These are phyloP conservation scores for Sphagnurus paluster DNA, from an alignment of 1,284 basidiomycete genomes.

Conservation along the genomic window DNA sequence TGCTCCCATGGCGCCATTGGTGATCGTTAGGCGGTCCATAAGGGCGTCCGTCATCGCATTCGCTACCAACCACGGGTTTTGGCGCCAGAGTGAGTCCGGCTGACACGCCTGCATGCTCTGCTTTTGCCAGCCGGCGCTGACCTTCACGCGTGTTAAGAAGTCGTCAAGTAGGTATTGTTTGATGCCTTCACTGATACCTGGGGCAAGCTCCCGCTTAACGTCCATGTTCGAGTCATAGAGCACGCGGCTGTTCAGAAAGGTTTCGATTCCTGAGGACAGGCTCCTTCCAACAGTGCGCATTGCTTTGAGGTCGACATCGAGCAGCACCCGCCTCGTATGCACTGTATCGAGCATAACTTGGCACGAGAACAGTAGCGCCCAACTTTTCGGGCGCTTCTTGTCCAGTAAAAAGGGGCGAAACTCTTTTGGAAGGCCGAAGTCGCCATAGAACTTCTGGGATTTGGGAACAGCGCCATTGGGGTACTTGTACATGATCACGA, in stretches of 20 bases:
- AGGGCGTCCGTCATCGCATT: conserved; percentile 8
- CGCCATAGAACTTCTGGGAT: conserved; percentile 1
- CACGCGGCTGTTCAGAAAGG: conserved; percentile 1
- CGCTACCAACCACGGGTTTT: conserved; percentile 10
- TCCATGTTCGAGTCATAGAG: conserved; percentile 2
- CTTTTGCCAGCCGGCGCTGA: conserved; percentile 3
- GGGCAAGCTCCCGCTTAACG: neutral
- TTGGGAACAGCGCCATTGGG: neutral
- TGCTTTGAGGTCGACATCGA: neutral
- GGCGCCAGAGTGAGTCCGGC: conserved; percentile 5
- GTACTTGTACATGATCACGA: conserved; percentile 5
- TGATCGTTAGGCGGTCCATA: conserved; percentile 1
- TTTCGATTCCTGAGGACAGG: neutral
- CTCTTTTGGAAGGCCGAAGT: conserved; percentile 1
- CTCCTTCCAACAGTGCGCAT: neutral
- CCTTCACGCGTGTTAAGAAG: neutral
- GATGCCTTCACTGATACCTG: neutral
- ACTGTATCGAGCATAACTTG: conserved; percentile 8
- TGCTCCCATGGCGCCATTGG: neutral
- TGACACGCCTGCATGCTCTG: conserved; percentile 8
- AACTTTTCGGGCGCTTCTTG: too few species aligned
- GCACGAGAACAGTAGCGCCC: conserved; percentile 10
- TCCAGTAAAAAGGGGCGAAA: neutral
- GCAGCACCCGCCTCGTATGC: conserved; percentile 3
- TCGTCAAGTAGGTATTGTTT: neutral